These are phyloP conservation scores for Brettanomyces nanus DNA, from an alignment of 805 yeast genomes.

Conservation along the genomic window DNA sequence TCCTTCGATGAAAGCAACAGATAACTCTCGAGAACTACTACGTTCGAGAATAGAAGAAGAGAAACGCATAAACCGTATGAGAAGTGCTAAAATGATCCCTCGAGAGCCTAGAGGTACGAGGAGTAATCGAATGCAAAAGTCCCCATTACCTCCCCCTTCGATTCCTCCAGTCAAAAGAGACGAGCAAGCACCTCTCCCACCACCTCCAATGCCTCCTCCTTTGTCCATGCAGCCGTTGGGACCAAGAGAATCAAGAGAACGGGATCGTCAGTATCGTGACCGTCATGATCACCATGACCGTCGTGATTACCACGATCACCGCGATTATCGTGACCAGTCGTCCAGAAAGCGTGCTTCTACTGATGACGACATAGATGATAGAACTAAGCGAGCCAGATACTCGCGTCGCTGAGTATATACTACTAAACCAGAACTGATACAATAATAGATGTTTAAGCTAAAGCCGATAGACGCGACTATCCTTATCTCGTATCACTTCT, in stretches of 20 bases:
- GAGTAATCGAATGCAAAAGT: neutral
- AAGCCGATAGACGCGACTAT: no score
- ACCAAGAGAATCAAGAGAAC: conserved; percentile 2
- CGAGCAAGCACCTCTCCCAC: conserved; percentile 2
- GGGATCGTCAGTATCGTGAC: neutral
- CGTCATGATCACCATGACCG: conserved; percentile 8
- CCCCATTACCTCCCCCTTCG: neutral
- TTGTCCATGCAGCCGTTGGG: neutral
- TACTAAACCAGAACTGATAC: no score
- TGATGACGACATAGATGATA: no score
- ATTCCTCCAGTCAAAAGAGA: neutral
- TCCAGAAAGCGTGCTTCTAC: no score
- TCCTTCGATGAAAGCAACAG: no score
- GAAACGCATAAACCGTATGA: conserved; percentile 1
- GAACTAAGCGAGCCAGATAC: no score
- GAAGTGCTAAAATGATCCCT: neutral
- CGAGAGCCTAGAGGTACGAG: neutral
- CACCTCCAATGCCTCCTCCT: conserved; percentile 3
- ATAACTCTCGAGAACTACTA: neutral
- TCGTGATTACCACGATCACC: no score
- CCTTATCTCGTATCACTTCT: no score
- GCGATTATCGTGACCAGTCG: no score
- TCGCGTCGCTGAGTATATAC: no score
- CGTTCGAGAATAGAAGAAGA: conserved; percentile 5
- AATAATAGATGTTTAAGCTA: no score